Base-by-base conservation (phyloP, 805 yeast species). In the Sungouiella blattae region DNA sequence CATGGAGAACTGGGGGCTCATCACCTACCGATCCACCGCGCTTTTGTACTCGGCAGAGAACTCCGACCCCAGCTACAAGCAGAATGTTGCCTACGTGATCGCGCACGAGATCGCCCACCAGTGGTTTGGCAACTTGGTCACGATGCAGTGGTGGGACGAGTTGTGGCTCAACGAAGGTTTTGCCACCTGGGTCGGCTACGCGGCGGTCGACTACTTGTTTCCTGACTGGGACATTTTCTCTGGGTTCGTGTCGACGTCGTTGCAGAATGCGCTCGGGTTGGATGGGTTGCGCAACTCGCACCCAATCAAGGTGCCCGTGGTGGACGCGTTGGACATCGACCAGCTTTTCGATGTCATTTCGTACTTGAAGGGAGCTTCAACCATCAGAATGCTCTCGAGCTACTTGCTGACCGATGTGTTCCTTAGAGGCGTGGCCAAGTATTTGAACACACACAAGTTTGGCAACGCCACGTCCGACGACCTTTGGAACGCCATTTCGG, bases 141-240 rank as follows among this genome's bases (percentile, higher is more conserved):
- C 95, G 30, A 87, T 86, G 95, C 79, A 83, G 51, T 87, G 94
- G 93, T 86, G 95, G 95, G 87, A 86, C 50, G 93, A 84, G 50
- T 69, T 86, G 47, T 86, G 95, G 95, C 74, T 86, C 42, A 86
- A 86, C 54, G 95, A 86, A 62, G 93, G 94, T 11, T 86, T 86
- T 62, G 95, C 95, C 12, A 86, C 95, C 18, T 86, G 86, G 80
- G 83, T 83, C 54, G 85, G 87, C 3, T 82, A 75, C 71, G 63
- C 72, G 35, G 80, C 88, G 12, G 81, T 81, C 35, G 80, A 83
- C 52, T 59, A 72, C 44, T 71, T 84, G 49, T 78, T 75, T 57
- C 94, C 94, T 9, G 86, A 81, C 42, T 86, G 95, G 94, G 79
- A 83, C 50, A 80, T 81, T 13, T 83, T 83, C 63, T 73, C 72